These are phyloP conservation scores for Gardenia jasminoides DNA, from an alignment of 257 asterid genomes.

Conservation along the genomic window DNA sequence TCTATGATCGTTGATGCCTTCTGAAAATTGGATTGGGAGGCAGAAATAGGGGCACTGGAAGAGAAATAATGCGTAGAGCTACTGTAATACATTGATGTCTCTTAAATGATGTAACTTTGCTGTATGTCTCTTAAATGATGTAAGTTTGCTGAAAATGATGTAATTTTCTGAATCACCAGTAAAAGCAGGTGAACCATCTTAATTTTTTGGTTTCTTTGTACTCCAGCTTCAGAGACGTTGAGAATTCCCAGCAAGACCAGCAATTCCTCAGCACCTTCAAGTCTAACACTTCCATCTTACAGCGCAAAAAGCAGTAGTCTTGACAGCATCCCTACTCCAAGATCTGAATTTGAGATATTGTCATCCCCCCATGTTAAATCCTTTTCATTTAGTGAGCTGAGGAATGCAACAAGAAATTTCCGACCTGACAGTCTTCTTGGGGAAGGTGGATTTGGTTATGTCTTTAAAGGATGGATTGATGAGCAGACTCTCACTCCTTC, in stretches of 20 bases:
- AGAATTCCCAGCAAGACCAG: slow-evolving; percentile 45
- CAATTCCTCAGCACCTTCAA: slow-evolving; percentile 50
- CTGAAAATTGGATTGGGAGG: not conserved
- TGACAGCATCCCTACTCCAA: slow-evolving; percentile 75
- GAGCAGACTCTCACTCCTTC: slow-evolving; percentile 65
- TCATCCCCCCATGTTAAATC: slow-evolving; percentile 76
- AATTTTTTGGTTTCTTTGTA: not conserved
- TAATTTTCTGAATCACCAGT: not conserved
- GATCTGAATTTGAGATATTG: slow-evolving; percentile 80
- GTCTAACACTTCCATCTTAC: slow-evolving; percentile 50
- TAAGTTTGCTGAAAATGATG: not conserved
- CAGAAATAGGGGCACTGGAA: not conserved
- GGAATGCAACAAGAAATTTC: slow-evolving; percentile 82
- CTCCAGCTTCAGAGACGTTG: slow-evolving; percentile 44
- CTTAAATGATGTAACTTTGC: not conserved
- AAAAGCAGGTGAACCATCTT: not conserved
- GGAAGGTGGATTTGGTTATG: slow-evolving; percentile 96
- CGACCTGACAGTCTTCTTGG: slow-evolving; percentile 94
- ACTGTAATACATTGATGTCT: not conserved
- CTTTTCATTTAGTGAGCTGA: slow-evolving; percentile 74
- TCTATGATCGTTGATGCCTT: not conserved
- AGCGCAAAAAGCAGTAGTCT: slow-evolving; percentile 58
- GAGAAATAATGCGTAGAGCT: not conserved
- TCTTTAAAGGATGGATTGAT: slow-evolving; percentile 95
- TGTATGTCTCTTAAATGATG: not conserved